phyloP scores from a whole-genome alignment of 805 yeast genomes.

The Saccharomycopsis fodiens region DNA sequence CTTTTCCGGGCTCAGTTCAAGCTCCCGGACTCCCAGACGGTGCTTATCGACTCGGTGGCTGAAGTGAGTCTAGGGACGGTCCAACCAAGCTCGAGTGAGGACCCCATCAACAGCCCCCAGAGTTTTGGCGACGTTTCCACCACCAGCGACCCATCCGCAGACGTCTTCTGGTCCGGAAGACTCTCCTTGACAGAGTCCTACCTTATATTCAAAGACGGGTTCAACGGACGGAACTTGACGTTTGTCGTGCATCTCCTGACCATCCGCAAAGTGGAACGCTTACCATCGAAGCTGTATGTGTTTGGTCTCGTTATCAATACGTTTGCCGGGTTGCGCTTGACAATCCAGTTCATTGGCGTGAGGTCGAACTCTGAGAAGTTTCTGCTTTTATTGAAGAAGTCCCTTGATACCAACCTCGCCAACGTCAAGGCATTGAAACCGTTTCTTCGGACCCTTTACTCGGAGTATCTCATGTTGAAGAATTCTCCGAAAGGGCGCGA shows the following conservation, averaged over 20 bases:
- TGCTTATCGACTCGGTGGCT: constrained; percentile 60
- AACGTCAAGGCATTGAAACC: constrained; percentile 55
- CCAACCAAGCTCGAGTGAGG: too few species aligned
- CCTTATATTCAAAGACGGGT: constrained; percentile 63
- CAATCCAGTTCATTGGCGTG: constrained; percentile 71
- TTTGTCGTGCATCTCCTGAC: constrained; percentile 70
- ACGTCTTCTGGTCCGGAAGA: constrained; percentile 47
- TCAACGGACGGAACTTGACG: constrained; percentile 60
- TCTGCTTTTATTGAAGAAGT: constrained; percentile 56
- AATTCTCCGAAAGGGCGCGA: constrained; percentile 35
- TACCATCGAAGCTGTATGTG: constrained; percentile 61
- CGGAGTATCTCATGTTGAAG: constrained; percentile 71
- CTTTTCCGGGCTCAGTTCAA: constrained; percentile 56
- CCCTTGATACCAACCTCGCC: constrained; percentile 54
- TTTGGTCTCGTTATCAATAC: constrained; percentile 72
- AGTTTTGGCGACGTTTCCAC: not conserved
- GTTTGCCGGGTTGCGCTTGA: constrained; percentile 52
- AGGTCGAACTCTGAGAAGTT: constrained; percentile 75
- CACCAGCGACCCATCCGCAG: constrained; percentile 17
- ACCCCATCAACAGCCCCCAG: constrained; percentile 11
- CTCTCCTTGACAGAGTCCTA: constrained; percentile 70
- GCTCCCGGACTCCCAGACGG: constrained; percentile 63
- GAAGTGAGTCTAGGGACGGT: constrained; percentile 37
- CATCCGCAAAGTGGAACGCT: constrained; percentile 75
- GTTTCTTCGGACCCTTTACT: constrained; percentile 67